Evolutionary conservation across 202 grass and related monocot genomes (phyloP).

Genomic region (Carex sylvatica): DNA sequence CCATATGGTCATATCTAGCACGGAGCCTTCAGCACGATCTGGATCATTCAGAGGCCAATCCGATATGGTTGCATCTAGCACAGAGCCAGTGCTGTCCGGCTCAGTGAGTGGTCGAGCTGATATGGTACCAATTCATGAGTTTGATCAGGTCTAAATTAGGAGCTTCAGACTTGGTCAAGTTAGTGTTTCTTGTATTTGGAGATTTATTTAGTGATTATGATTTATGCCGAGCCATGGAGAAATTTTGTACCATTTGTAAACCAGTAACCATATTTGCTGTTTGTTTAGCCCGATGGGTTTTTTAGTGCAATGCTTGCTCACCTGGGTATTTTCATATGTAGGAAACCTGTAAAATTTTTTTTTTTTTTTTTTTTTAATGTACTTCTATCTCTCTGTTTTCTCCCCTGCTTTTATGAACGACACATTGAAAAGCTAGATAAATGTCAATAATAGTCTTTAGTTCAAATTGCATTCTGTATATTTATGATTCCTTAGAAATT

Average conservation of each 20-base stretch:
- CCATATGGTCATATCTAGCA: neutral
- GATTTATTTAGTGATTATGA: neutral
- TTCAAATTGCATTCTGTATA: neutral
- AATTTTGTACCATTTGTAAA: neutral
- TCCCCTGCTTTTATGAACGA: neutral
- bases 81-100: neutral
- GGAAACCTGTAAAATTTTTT: neutral
- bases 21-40: neutral
- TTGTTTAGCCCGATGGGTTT: neutral
- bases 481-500: neutral
- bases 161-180: neutral
- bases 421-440: neutral
- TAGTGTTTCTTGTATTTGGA: neutral
- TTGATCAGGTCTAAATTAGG: neutral
- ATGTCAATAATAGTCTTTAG: neutral
- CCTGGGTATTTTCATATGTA: neutral
- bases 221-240: neutral
- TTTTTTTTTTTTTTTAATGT: neutral
- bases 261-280: neutral
- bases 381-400: neutral
- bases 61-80: neutral
- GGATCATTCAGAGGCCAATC: neutral
- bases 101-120: neutral
- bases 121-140: neutral
- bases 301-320: neutral